Evolutionary conservation across 306 rosid species (phyloP), one percentile per base, ranked within the genome.

Genomic region (Lathyrus oleraceus): DNA sequence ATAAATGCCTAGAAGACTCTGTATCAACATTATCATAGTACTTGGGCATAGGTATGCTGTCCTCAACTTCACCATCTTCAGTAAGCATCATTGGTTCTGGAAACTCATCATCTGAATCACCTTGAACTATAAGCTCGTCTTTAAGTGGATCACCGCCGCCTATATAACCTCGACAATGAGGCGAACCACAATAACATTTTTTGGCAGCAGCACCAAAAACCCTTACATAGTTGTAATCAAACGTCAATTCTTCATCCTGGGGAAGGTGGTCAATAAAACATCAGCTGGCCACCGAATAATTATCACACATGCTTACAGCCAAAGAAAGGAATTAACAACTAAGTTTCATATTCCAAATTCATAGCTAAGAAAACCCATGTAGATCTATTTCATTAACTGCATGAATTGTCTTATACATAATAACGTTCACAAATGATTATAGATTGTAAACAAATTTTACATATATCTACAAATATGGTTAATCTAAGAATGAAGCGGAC

Each of bases 151-250:
- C 99, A 63, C 96, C 98, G 16, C 95, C 99, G 63, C 86, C 86
- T 65, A 95, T 91, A 73, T 86, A 95, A 61, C 99, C 99, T 64
- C 84, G 95, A 84, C 99, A 95, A 10, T 67, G 86, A 69, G 78
- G 71, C 49, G 99, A 82, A 57, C 95, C 85, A 77, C 99, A 95
- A 71, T 91, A 71, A 75, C 99, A 95, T 77, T 89, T 91, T 87
- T 91, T 91, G 57, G 99, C 99, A 79, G 99, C 99, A 59, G 99
- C 99, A 69, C 99, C 99, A 71, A 91, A 89, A 61, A 95, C 99
- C 89, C 99, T 95, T 61, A 91, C 99, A 73, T 87, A 95, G 84
- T 95, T 95, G 93, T 95, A 95, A 86, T 95, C 97, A 75, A 95
- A 95, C 23, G 99, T 95, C 89, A 95, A 89, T 83, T 95, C 99